A percentile compares a stretch with the other conserved stretches of the same genome.
Conservation (phyloP, 2,329 filamentous ascomycete species). For the Fusarium avenaceum region DNA sequence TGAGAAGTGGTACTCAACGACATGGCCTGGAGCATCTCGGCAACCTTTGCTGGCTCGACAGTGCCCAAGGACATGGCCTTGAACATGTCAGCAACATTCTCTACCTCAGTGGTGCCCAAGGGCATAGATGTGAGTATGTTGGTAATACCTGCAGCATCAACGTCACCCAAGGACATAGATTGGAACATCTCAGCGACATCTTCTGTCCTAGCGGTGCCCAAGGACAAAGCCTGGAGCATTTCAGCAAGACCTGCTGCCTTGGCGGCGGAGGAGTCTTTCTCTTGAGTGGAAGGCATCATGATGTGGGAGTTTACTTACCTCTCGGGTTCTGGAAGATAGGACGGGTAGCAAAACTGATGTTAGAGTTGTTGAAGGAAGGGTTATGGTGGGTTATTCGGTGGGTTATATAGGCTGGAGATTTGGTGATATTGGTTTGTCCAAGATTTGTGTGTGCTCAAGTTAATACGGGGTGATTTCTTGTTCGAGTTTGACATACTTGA, state of each 20-base stretch:
- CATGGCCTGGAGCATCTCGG: constrained; percentile 10
- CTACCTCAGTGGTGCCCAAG: neutral
- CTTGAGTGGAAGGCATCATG: neutral
- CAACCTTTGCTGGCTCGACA: neutral
- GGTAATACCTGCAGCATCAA: neutral
- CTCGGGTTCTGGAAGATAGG: neutral
- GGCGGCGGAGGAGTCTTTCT: neutral
- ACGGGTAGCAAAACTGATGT: neutral
- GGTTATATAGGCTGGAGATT: neutral
- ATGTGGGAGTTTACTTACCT: neutral
- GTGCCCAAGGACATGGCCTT: constrained; percentile 7
- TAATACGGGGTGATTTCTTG: no score
- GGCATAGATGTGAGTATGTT: constrained; percentile 9
- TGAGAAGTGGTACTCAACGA: neutral
- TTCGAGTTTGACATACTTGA: no score
- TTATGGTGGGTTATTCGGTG: no score
- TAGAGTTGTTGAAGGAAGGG: neutral
- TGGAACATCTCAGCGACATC: neutral
- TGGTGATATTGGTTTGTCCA: neutral
- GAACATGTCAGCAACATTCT: neutral
- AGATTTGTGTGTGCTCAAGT: neutral
- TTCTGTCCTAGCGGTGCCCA: neutral
- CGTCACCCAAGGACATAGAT: constrained; percentile 2
- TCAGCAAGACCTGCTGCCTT: neutral
- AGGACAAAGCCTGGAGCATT: constrained; percentile 11